Evolutionary conservation across 2,329 filamentous ascomycete genomes (phyloP).

Genomic region (Alternaria panax): DNA sequence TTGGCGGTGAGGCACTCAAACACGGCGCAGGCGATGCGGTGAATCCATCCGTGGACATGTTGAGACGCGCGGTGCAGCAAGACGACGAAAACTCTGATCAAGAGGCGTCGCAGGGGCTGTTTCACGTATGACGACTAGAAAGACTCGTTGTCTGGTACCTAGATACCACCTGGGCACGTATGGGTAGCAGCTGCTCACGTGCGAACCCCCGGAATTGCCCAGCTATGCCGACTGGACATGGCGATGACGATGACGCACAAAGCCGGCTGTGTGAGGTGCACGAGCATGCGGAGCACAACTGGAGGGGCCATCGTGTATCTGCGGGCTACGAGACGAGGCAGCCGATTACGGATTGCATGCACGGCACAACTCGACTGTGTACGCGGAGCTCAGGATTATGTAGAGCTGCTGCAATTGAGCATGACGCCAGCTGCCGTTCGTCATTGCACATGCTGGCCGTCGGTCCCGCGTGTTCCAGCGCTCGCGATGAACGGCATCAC

Average conservation of each 20-base stretch:
- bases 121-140: not conserved
- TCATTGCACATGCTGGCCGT: slow-evolving; percentile 27
- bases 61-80: slow-evolving; percentile 21
- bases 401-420: slow-evolving; percentile 21
- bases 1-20: slow-evolving; percentile 28
- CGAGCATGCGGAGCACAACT: slow-evolving; percentile 25
- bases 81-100: slow-evolving; percentile 9
- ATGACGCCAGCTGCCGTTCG: slow-evolving; percentile 19
- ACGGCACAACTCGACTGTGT: slow-evolving; percentile 19
- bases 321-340: not conserved
- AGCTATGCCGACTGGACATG: not conserved
- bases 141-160: not conserved
- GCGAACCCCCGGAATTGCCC: not conserved
- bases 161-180: not conserved
- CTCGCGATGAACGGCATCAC: slow-evolving; percentile 15
- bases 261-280: slow-evolving; percentile 18
- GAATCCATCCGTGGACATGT: slow-evolving; percentile 15
- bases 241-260: slow-evolving; percentile 14
- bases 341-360: slow-evolving; percentile 18
- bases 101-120: not conserved
- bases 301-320: slow-evolving; percentile 22
- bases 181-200: slow-evolving; percentile 2
- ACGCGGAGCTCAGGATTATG: slow-evolving; percentile 3
- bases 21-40: slow-evolving; percentile 16
- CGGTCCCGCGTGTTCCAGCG: slow-evolving; percentile 6